Conservation (phyloP, 768 basidiomycete species). For the Russula sp. region DNA sequence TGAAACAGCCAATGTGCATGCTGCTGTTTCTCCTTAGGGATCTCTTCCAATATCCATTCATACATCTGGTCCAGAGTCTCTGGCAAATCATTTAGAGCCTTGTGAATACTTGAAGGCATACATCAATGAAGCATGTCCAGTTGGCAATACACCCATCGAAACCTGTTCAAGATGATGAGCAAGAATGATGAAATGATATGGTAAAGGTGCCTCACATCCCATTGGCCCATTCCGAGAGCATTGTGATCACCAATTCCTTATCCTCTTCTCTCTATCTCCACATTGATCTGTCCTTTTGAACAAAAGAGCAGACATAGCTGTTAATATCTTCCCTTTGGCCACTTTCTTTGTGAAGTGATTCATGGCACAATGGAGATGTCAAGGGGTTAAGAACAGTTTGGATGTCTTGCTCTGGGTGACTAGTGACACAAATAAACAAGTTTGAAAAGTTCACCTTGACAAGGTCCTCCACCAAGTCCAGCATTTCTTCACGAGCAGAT, state of each 20-base stretch:
- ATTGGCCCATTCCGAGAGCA: neutral
- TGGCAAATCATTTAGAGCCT: neutral
- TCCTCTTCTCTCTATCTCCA: neutral
- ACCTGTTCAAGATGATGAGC: neutral
- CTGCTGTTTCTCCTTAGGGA: neutral
- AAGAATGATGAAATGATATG: neutral
- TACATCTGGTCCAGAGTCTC: neutral
- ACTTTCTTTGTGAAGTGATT: neutral
- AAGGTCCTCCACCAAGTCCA: neutral
- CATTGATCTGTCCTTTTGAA: neutral
- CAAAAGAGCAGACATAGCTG: neutral
- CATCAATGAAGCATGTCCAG: neutral
- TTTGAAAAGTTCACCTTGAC: neutral
- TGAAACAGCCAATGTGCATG: neutral
- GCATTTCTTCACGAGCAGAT: neutral
- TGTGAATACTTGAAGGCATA: neutral
- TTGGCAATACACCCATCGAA: neutral
- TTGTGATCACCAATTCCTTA: neutral
- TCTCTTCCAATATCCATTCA: neutral
- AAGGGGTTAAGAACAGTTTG: neutral
- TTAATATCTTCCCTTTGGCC: neutral
- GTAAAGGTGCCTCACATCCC: neutral
- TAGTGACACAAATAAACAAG: neutral
- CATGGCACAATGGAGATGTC: neutral
- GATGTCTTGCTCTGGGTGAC: neutral